Base-by-base conservation (phyloP, 2,329 filamentous ascomycete species). In the Sporothrix schenckii region DNA sequence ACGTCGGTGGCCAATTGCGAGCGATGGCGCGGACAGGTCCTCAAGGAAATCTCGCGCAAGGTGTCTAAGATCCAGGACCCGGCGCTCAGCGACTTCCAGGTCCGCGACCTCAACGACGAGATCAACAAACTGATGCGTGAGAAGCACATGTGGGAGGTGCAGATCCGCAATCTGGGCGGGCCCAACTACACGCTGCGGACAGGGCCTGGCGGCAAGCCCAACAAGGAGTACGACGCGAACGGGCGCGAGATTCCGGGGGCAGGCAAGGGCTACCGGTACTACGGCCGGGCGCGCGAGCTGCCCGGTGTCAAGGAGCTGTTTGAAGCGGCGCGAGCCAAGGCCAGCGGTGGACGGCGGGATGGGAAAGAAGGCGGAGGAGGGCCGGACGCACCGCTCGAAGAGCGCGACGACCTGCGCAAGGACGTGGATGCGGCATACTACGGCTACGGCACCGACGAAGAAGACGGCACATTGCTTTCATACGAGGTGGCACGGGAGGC, bases 71-170 rank as follows among this genome's bases (percentile, higher is more conserved):
- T 99, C 82, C 95, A 99, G 80, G 95, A 99, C 76, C 84, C 88
- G 10, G 89, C 91, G 61, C 86, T 99, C n/a, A 93, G 89, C 81
- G 95, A 99, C 85, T 98, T 92, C 83, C 95, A 98, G 84, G 93
- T 99, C 80, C 87, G 95, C 77, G 95, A 99, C 81, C 85, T 99
- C 78, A 99, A 99, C 83, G 95, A 99, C 80, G 95, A 99, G 82
- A 97, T 99, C 85, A 99, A 99, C 85, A 97, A 97, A 83, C 87
- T 97, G 73, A 97, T 99, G 92, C 90, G 93, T 74, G 95, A 99
- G 84, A 99, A 99, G 82, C 93, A 96, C 86, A 94, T 97, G 87
- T 99, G 95, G 95, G 95, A 99, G 84, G 88, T 95, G 76, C 93
- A 97, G 81, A 97, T 99, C 75, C 88, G 94, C 71, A 96, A 97